These are phyloP conservation scores for Fusarium sp. DNA, from an alignment of 2,329 filamentous ascomycete species.

Conservation along the genomic window DNA sequence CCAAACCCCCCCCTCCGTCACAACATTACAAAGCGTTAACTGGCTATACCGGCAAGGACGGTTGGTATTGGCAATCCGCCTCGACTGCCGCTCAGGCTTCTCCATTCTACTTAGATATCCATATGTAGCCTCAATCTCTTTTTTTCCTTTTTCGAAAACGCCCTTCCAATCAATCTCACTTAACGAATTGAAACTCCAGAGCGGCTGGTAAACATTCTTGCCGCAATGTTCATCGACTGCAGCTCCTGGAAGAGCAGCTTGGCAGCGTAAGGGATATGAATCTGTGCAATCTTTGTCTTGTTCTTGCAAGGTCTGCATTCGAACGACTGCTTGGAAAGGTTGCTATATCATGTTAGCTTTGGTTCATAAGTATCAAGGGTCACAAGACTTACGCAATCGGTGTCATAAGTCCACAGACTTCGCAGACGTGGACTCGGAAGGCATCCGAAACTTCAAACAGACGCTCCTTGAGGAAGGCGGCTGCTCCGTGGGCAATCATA, in stretches of 20 bases:
- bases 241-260: slow-evolving; percentile 99
- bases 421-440: slow-evolving; percentile 97
- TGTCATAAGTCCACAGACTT: slow-evolving; percentile 99
- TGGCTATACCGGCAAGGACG: slow-evolving; percentile 9
- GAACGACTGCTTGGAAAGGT: slow-evolving; percentile 94
- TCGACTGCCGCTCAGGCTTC: slow-evolving; percentile 5
- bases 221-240: slow-evolving; percentile 97
- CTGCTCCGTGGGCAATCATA: slow-evolving; percentile 99
- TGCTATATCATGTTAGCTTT: slow-evolving; percentile 66
- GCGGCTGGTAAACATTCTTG: slow-evolving; percentile 93
- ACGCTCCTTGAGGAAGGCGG: slow-evolving; percentile 96
- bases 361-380: not conserved
- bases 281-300: slow-evolving; percentile 98
- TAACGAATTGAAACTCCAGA: slow-evolving; percentile 80
- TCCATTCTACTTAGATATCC: slow-evolving; percentile 11
- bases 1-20: slow-evolving; percentile 13
- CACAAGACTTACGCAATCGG: slow-evolving; percentile 89
- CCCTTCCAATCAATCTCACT: slow-evolving; percentile 44
- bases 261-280: slow-evolving; percentile 97
- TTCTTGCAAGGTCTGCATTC: slow-evolving; percentile 98
- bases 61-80: slow-evolving; percentile 13
- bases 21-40: slow-evolving; percentile 42
- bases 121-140: slow-evolving; percentile 25
- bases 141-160: slow-evolving; percentile 4
- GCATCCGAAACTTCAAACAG: slow-evolving; percentile 98